phyloP scores from a whole-genome alignment of 2,329 filamentous ascomycete genomes.

The Colletotrichum gigasporum region DNA sequence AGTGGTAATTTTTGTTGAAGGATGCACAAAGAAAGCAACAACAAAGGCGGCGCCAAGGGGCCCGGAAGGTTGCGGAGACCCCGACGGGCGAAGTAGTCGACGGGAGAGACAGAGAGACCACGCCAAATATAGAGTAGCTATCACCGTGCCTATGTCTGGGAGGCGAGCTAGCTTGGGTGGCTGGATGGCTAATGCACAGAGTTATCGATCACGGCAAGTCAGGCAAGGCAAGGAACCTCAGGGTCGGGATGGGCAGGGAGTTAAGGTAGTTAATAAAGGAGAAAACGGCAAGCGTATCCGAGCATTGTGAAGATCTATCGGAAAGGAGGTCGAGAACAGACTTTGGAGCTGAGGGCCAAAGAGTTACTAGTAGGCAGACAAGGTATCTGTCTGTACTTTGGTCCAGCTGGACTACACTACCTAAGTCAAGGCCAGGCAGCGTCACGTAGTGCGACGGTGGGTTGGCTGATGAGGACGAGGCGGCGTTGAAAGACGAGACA shows the following conservation, averaged over 20 bases:
- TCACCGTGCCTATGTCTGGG: no score
- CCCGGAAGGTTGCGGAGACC: constrained; percentile 5
- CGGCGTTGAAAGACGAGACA: background rate
- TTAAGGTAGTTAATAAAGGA: constrained; percentile 9
- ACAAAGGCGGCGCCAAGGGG: constrained; percentile 5
- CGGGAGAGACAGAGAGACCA: background rate
- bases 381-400: background rate
- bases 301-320: constrained; percentile 15
- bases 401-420: no score
- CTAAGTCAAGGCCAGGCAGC: background rate
- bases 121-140: constrained; percentile 5
- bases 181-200: background rate
- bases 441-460: background rate
- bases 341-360: constrained; percentile 9
- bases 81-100: background rate
- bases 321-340: constrained; percentile 26
- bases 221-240: background rate
- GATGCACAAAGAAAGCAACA: background rate
- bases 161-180: background rate
- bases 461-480: background rate
- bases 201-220: background rate
- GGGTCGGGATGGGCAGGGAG: background rate
- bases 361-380: background rate
- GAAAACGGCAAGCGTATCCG: constrained; percentile 26
- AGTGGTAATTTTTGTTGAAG: background rate